Evolutionary conservation across 2,329 filamentous ascomycete genomes (phyloP), one percentile per base, ranked within the genome.

Genomic region (Fonsecaea nubica): DNA sequence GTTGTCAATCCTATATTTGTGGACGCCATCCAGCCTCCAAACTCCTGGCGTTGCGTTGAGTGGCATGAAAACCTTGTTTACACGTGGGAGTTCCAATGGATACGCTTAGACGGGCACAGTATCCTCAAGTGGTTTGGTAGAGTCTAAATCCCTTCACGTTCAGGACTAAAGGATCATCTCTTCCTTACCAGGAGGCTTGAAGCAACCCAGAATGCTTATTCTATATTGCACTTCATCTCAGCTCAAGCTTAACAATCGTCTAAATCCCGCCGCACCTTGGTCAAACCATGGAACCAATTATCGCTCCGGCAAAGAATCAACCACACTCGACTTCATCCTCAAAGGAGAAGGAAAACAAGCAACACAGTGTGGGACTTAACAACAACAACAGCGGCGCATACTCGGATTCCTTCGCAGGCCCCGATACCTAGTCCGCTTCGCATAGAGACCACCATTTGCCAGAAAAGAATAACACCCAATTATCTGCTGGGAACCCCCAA

Each of bases 151-250:
- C 15, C 21, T 50, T 7, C 9, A 18, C 18, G n/a, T 21, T 48
- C 42, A 9, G n/a, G 10, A 21, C 6, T 21, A n/a, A 21, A 18
- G 42, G 9, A 32, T 32, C 30, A 5, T 32, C 30, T 21, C 42
- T 21, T n/a, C 10, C 8, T 21, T 10, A 40, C 38, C 42, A 6
- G 7, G n/a, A 25, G 10, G 21, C 21, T 4, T 30, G 21, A 50
- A 50, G 45, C 18, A 50, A 50, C 45, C 25, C 18, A 25, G 10
- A 6, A 25, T 25, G 45, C 21, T 25, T 12, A 30, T 50, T 50
- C 45, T 50, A 50, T 50, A 50, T 50, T 50, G 45, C 45, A 50
- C 30, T 50, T 18, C 25, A 25, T 25, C 45, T 12, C 45, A 50
- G 10, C 21, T 9, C 45, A 25, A 25, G 21, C 21, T 50, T 21